Evolutionary conservation across 306 rosid species (phyloP).

Genomic region (Luffa acutangula): DNA sequence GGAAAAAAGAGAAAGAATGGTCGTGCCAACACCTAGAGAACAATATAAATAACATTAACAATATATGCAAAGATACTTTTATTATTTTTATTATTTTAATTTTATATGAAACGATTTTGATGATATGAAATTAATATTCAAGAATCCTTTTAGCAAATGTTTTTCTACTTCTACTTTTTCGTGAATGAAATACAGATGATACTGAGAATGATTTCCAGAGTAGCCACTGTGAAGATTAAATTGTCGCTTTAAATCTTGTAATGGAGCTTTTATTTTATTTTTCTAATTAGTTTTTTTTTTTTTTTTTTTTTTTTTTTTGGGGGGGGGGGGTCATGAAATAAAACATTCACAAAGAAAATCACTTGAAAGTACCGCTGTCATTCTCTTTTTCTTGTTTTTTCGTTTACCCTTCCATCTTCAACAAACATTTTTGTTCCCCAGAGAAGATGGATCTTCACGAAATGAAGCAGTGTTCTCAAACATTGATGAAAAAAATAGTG

Average conservation of each 20-base stretch:
- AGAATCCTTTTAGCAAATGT: not conserved
- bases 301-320: not conserved
- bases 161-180: not conserved
- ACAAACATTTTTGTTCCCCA: slow-evolving; percentile 21
- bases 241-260: not conserved
- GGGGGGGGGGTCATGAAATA: not conserved
- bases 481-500: slow-evolving; percentile 5
- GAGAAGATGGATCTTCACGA: slow-evolving; percentile 38
- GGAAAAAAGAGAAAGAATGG: not conserved
- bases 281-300: no score
- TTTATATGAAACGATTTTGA: not conserved
- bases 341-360: not conserved
- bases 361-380: not conserved
- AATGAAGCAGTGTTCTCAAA: slow-evolving; percentile 30
- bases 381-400: not conserved
- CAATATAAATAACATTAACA: not conserved
- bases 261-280: no score
- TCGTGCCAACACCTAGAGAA: not conserved
- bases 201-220: not conserved
- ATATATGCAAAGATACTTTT: not conserved
- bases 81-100: no score
- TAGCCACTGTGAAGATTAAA: not conserved
- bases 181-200: not conserved
- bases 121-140: not conserved
- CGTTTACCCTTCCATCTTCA: not conserved